Base-by-base conservation (phyloP, 2,329 filamentous ascomycete genomes). In the Pyrenochaeta sp. region DNA sequence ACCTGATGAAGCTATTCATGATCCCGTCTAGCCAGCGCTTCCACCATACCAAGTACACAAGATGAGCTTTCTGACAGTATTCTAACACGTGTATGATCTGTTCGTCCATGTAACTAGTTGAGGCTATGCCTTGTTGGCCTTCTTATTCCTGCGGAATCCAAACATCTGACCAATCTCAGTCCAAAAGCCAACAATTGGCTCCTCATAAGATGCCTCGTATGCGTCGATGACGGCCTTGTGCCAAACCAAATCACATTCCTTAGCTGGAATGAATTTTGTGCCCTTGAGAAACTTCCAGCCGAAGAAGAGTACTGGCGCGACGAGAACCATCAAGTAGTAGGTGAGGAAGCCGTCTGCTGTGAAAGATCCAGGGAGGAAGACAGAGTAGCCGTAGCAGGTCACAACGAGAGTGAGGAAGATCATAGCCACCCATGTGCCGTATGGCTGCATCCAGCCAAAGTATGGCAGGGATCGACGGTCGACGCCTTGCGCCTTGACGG, bases 201-300 rank as follows among this genome's bases (percentile, higher is more conserved):
- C 48, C 17, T 44, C 48, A 23, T 47, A 54, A 2, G 51, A 40
- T 21, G 45, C 52, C 39, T 65, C 60, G 32, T 66, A 63, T 6
- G 67, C 73, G 58, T 77, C 74, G 35, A 77, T 55, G 14, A 69
- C 65, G 5, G 69, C 67, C 62, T 76, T 76, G 10, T 74, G 74
- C 41, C 69, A 73, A 43, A 69, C 68, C 26, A 77, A 62, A 55
- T 77, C 75, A 10, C 65, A 68, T 41, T 75, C 69, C 1, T 36
- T 51, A 13, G 67, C 39, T 41, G 64, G 68, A 50, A 76, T 58
- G 17, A 71, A 67, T 26, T 79, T 80, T 0, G 85, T 88, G 56
- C 81, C 77, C 59, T 86, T 86, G 60, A 78, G 69, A 23, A 84
- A 67, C 62, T 89, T 89, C 76, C 20, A 82, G 41, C 60, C 81